Evolutionary conservation across 768 basidiomycete genomes (phyloP).

Genomic region (Amanita thiersii): DNA sequence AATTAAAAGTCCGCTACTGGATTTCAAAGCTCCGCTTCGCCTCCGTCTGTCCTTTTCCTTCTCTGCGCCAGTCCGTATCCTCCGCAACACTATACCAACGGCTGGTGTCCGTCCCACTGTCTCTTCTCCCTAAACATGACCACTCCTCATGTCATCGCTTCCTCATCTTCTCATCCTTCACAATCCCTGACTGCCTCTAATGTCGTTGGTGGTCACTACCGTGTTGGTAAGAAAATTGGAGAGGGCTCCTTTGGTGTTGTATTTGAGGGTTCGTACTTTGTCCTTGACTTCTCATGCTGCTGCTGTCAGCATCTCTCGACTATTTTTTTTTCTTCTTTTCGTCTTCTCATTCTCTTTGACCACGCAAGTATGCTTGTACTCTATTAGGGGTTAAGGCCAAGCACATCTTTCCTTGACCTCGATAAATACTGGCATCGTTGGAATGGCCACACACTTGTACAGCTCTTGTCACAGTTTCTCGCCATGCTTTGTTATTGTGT

Average conservation of each 20-base stretch:
- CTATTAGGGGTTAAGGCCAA: slow-evolving; percentile 8
- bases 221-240: slow-evolving; percentile 98
- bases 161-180: slow-evolving; percentile 58
- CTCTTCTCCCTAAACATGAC: slow-evolving; percentile 39
- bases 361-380: slow-evolving; percentile 1
- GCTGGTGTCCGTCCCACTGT: slow-evolving; percentile 15
- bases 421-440: too few relatives aligned
- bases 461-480: too few relatives aligned
- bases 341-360: neutral
- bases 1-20: slow-evolving; percentile 6
- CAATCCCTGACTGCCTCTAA: slow-evolving; percentile 57
- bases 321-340: neutral
- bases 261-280: slow-evolving; percentile 67
- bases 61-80: slow-evolving; percentile 14
- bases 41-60: slow-evolving; percentile 9
- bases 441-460: too few relatives aligned
- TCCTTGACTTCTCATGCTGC: neutral
- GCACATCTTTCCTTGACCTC: too few relatives aligned
- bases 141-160: slow-evolving; percentile 79
- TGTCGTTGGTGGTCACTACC: slow-evolving; percentile 73
- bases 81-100: slow-evolving; percentile 15
- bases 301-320: neutral
- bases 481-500: neutral
- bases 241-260: slow-evolving; percentile 99
- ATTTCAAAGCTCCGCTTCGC: neutral